These are phyloP conservation scores for Rhododendron henanense DNA, from an alignment of 148 eudicot species.

Conservation along the genomic window DNA sequence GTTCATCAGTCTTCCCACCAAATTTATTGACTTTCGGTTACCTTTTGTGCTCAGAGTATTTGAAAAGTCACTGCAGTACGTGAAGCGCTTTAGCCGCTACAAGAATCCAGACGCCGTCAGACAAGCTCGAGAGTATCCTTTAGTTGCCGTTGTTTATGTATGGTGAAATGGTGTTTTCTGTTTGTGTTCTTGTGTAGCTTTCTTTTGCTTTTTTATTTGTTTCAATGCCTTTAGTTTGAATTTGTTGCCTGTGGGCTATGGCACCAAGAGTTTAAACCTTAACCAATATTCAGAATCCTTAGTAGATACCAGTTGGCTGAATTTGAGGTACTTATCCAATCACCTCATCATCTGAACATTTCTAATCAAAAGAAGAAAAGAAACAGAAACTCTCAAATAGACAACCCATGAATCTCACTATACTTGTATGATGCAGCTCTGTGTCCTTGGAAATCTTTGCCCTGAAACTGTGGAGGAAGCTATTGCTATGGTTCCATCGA, in stretches of 20 bases:
- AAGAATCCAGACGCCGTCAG: slow-evolving; percentile 87
- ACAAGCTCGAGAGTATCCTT: slow-evolving; percentile 84
- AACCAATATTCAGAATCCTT: slow-evolving; percentile 46
- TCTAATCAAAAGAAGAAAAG: background rate
- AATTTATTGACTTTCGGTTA: background rate
- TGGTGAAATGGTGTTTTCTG: background rate
- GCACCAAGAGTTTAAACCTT: slow-evolving; percentile 12
- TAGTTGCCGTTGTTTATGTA: background rate
- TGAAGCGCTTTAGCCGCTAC: slow-evolving; percentile 88
- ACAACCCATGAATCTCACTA: background rate
- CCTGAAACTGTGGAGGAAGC: slow-evolving; percentile 98
- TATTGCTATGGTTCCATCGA: slow-evolving; percentile 84
- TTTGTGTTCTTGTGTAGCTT: background rate
- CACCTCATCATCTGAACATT: background rate
- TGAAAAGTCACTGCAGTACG: slow-evolving; percentile 89
- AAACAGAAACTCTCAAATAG: background rate
- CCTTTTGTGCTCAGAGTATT: slow-evolving; percentile 46
- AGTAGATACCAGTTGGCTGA: slow-evolving; percentile 84
- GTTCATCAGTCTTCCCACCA: background rate
- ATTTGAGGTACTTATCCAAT: slow-evolving; percentile 47
- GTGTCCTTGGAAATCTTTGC: slow-evolving; percentile 89
- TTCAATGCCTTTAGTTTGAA: background rate
- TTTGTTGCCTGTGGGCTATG: background rate
- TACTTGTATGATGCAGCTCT: slow-evolving; percentile 33
- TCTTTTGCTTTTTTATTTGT: background rate